Conservation (phyloP, 1,284 basidiomycete genomes). For the Waitea zeae region DNA sequence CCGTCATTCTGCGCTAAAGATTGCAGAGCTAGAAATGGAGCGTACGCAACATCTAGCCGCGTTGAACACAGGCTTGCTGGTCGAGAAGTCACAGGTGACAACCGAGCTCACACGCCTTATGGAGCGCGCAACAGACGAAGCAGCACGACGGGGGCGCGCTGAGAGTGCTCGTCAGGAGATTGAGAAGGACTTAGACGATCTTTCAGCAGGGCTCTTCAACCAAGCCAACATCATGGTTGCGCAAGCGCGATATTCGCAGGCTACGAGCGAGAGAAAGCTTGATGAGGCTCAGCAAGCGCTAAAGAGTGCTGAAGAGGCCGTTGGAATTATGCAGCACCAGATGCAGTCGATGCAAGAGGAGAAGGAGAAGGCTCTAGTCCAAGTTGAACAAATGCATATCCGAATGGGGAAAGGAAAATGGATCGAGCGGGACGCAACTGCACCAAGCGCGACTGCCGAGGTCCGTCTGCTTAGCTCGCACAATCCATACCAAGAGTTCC, state of each 20-base stretch:
- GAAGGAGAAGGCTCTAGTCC: conserved; percentile 39
- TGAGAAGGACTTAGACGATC: conserved; percentile 82
- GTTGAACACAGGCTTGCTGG: conserved; percentile 76
- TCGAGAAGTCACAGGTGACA: conserved; percentile 85
- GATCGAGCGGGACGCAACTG: conserved; percentile 20
- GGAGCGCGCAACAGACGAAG: conserved; percentile 89
- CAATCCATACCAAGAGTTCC: conserved; percentile 75
- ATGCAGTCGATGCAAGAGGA: conserved; percentile 59
- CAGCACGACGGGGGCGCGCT: conserved; percentile 78
- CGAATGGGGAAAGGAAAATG: conserved; percentile 56
- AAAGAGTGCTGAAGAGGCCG: conserved; percentile 73
- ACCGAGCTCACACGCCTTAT: conserved; percentile 87
- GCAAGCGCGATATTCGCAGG: conserved; percentile 62
- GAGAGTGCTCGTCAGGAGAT: conserved; percentile 73
- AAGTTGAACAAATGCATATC: conserved; percentile 26
- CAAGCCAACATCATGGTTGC: conserved; percentile 92
- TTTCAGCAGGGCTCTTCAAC: conserved; percentile 76
- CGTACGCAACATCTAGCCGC: conserved; percentile 64
- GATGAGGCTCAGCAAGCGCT: conserved; percentile 68
- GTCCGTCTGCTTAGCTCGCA: conserved; percentile 47
- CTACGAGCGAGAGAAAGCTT: conserved; percentile 71
- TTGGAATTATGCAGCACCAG: conserved; percentile 70
- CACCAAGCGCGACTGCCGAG: conserved; percentile 3
- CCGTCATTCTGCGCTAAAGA: conserved; percentile 40
- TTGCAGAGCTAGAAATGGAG: conserved; percentile 58